Percentiles rank a stretch among this genome's conserved stretches.
phyloP scores from a whole-genome alignment of 495 filamentous ascomycete genomes.

The Penicillium taxi region DNA sequence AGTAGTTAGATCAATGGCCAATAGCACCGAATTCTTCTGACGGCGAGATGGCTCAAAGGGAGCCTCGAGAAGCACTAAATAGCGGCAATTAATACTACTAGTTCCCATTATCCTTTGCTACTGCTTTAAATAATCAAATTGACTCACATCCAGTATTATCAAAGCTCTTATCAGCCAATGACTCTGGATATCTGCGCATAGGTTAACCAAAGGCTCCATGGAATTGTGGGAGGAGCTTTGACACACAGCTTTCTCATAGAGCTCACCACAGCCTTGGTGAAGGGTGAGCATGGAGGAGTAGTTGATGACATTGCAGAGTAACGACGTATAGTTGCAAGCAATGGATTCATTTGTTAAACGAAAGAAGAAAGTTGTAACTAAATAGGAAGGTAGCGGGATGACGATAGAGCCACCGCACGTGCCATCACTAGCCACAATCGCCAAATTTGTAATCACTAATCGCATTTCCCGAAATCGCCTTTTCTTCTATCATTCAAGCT shows the following conservation, averaged over 20 bases:
- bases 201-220: constrained; percentile 15
- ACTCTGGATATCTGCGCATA: constrained; percentile 68
- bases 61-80: constrained; percentile 66
- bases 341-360: constrained; percentile 12
- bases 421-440: constrained; percentile 5
- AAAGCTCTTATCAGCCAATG: constrained; percentile 80
- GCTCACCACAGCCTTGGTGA: constrained; percentile 69
- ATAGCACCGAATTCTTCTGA: constrained; percentile 67
- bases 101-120: background rate
- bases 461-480: too few relatives aligned
- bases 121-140: background rate
- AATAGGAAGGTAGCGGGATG: constrained; percentile 1
- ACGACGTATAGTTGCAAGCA: constrained; percentile 15
- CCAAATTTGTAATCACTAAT: constrained; percentile 7
- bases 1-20: constrained; percentile 86
- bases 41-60: constrained; percentile 51
- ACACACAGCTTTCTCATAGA: constrained; percentile 76
- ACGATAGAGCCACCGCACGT: constrained; percentile 1
- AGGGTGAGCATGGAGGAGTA: constrained; percentile 45
- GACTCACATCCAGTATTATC: constrained; percentile 82
- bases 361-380: background rate
- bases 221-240: constrained; percentile 14
- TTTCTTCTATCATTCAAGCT: too few relatives aligned
- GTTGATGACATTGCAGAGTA: constrained; percentile 30
- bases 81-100: constrained; percentile 3